Percentiles rank a stretch among this genome's conserved stretches.
These are phyloP conservation scores for Oryza longistaminata DNA, from an alignment of 176 grass and related monocot genomes.

Conservation along the genomic window DNA sequence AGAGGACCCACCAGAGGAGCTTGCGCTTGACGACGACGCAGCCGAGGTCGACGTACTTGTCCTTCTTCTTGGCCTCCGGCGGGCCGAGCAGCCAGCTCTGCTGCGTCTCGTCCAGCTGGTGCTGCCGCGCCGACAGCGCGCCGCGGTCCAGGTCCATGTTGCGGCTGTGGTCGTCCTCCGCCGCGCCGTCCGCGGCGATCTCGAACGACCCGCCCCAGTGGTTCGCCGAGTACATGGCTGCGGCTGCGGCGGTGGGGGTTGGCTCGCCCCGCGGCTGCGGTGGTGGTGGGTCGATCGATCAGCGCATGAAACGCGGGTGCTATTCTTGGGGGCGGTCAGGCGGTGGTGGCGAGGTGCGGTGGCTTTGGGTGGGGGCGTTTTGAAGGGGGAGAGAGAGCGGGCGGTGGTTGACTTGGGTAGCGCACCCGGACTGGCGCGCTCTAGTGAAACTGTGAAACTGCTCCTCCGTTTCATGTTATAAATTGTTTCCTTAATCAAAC, in stretches of 20 bases:
- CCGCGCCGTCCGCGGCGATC: slow-evolving; percentile 48
- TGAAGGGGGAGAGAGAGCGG: slow-evolving; percentile 5
- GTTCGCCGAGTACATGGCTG: slow-evolving; percentile 67
- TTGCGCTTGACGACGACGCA: slow-evolving; percentile 84
- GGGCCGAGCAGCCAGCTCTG: slow-evolving; percentile 91
- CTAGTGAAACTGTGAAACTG: no score
- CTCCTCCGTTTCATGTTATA: no score
- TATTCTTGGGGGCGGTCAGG: slow-evolving; percentile 5
- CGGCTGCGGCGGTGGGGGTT: no score
- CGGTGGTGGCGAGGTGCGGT: neutral
- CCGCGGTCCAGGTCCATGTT: slow-evolving; percentile 81
- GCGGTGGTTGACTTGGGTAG: slow-evolving; percentile 29
- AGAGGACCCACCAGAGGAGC: slow-evolving; percentile 73
- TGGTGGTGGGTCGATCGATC: neutral
- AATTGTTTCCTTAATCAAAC: no score
- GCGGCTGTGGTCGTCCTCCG: slow-evolving; percentile 80
- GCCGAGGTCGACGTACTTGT: slow-evolving; percentile 88
- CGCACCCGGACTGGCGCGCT: neutral
- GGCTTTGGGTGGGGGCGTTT: slow-evolving; percentile 28
- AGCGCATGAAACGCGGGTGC: slow-evolving; percentile 4
- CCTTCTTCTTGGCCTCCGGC: slow-evolving; percentile 89
- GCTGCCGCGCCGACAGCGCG: slow-evolving; percentile 57
- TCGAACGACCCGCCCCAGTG: slow-evolving; percentile 93
- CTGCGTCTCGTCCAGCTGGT: slow-evolving; percentile 92
- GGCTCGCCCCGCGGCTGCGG: no score